Evolutionary conservation across 805 yeast genomes (phyloP).

Genomic region (Torulaspora quercuum): DNA sequence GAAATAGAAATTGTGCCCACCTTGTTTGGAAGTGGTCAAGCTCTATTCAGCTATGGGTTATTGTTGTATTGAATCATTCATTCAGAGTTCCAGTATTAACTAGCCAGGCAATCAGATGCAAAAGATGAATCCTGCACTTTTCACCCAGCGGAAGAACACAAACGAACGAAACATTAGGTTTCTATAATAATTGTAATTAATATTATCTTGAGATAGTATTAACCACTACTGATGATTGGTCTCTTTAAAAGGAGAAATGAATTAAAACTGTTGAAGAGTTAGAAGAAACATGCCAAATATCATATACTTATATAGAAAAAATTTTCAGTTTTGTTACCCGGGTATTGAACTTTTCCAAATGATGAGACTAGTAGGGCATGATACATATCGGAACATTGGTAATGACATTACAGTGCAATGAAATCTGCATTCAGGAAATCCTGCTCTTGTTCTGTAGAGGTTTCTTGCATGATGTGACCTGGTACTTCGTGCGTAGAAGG

Average conservation of each 20-base stretch:
- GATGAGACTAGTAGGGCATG: no score
- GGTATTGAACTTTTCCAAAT: no score
- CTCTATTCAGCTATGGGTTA: constrained; percentile 41
- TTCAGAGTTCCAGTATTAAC: constrained; percentile 38
- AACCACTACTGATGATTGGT: constrained; percentile 43
- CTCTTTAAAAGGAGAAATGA: constrained; percentile 22
- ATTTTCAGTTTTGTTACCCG: no score
- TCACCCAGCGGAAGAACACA: constrained; percentile 25
- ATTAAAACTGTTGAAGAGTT: no score
- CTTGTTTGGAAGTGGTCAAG: constrained; percentile 40
- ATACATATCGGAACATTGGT: no score
- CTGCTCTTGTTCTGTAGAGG: constrained; percentile 1
- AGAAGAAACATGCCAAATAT: no score
- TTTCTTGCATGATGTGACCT: background rate
- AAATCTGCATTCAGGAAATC: constrained; percentile 7
- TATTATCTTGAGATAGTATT: constrained; percentile 43
- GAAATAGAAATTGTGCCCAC: constrained; percentile 38
- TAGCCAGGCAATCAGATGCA: constrained; percentile 17
- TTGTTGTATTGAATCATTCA: constrained; percentile 27
- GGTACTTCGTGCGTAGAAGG: no score
- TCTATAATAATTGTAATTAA: constrained; percentile 38
- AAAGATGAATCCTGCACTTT: constrained; percentile 9
- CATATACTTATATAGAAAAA: no score
- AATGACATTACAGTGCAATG: constrained; percentile 8
- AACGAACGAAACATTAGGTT: constrained; percentile 36